Base-by-base conservation (phyloP, 2,329 filamentous ascomycete species). In the Aspergillus versicolor region DNA sequence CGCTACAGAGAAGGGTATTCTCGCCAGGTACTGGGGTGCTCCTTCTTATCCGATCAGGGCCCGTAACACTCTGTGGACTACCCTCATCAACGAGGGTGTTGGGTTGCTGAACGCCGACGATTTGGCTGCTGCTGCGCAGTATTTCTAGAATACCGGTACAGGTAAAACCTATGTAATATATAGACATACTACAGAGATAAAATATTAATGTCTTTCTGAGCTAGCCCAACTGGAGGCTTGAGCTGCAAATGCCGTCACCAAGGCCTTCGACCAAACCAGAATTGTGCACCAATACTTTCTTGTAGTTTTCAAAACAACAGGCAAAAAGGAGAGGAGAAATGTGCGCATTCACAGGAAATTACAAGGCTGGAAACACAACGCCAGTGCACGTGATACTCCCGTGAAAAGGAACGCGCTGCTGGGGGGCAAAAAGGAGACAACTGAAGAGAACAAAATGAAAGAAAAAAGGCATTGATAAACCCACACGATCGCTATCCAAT, bases 41-140 rank as follows among this genome's bases (percentile, higher is more conserved):
- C 86, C 86, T 0, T 74, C 74, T 2, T 88, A 80, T 75, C 85
- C 84, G 0, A 71, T 88, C 27, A 77, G 80, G n/a, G 81, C 79
- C 21, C 73, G 86, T 22, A 84, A 87, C 67, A 73, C 76, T 9
- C 71, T 86, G 4, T 88, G 86, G 86, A 74, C 79, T 61, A 78
- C 75, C 5, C 68, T 88, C 59, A 76, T 81, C 62, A 75, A 80
- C 50, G 82, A 82, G 57, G 84, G 84, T 0, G 83, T 84, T n/a
- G 81, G 81, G 57, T 67, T 88, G 56, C 64, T 89, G 50, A 88
- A 88, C 69, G 85, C 82, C 0, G 86, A 88, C 77, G 85, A 88
- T 72, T 62, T 88, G 50, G 75, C 80, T 59, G 84, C 71, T 19
- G 79, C 75, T 15, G 77, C 79, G 17, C 75, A 71, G 21, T 63